Evolutionary conservation across 2,329 filamentous ascomycete genomes (phyloP).

Genomic region (Magnaporthiopsis poae): DNA sequence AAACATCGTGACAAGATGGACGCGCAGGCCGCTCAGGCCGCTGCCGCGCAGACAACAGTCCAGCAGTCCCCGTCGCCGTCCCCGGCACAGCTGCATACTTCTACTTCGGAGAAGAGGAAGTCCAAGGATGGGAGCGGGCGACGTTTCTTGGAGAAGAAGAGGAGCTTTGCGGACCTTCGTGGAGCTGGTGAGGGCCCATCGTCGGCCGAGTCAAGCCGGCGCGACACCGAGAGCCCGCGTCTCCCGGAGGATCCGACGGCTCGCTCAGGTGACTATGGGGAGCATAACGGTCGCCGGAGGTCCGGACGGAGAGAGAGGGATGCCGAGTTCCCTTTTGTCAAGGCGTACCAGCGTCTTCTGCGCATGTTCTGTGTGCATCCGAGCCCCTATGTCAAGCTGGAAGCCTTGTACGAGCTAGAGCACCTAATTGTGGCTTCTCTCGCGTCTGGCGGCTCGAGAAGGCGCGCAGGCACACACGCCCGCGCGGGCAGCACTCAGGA

Average conservation of each 20-base stretch:
- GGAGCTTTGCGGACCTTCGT: conserved; percentile 57
- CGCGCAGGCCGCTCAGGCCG: conserved; percentile 17
- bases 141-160: conserved; percentile 52
- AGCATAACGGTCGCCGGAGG: conserved; percentile 6
- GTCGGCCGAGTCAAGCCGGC: conserved; percentile 15
- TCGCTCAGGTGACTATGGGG: conserved; percentile 6
- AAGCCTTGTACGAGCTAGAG: conserved; percentile 72
- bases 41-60: not conserved
- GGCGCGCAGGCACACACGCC: conserved; percentile 23
- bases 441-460: conserved; percentile 39
- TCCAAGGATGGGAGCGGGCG: conserved; percentile 23
- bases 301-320: conserved; percentile 24
- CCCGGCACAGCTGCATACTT: not conserved
- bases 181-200: conserved; percentile 32
- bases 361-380: conserved; percentile 81
- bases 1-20: conserved; percentile 50
- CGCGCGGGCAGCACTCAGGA: conserved; percentile 15
- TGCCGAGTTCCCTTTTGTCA: conserved; percentile 65
- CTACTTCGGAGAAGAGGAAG: conserved; percentile 33
- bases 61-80: not conserved
- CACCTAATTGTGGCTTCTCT: conserved; percentile 70
- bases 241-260: conserved; percentile 12
- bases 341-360: conserved; percentile 69
- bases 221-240: conserved; percentile 5
- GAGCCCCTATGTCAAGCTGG: conserved; percentile 78